Evolutionary conservation across 2,329 filamentous ascomycete species (phyloP).

Genomic region (Rhynchosporium secalis): DNA sequence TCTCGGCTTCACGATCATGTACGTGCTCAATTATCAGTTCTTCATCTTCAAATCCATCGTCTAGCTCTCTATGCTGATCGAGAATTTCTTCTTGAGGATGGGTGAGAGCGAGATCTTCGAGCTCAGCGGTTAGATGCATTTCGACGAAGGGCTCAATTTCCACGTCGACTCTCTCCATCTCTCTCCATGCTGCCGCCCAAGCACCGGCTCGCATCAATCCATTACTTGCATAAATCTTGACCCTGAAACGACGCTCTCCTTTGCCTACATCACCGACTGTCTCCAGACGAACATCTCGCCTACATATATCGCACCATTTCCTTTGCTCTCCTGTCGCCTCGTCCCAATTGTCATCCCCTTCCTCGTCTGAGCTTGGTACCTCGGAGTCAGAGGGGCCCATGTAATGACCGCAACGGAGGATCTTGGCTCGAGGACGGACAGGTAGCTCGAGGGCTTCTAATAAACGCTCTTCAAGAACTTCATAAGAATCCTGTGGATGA

Average conservation of each 20-base stretch:
- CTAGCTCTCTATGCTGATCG: slow-evolving; percentile 17
- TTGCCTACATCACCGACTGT: slow-evolving; percentile 26
- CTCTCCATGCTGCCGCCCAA: slow-evolving; percentile 91
- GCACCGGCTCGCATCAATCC: slow-evolving; percentile 89
- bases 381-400: slow-evolving; percentile 50
- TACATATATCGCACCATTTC: slow-evolving; percentile 40
- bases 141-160: slow-evolving; percentile 79
- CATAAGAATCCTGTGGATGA: slow-evolving; percentile 78
- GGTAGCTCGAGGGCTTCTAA: slow-evolving; percentile 74
- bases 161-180: slow-evolving; percentile 98
- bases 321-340: slow-evolving; percentile 19
- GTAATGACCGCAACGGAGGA: slow-evolving; percentile 77
- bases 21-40: slow-evolving; percentile 25
- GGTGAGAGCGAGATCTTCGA: slow-evolving; percentile 53
- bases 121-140: slow-evolving; percentile 55
- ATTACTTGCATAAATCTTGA: slow-evolving; percentile 93
- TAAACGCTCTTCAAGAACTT: slow-evolving; percentile 74
- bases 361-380: slow-evolving; percentile 36
- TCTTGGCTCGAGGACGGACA: slow-evolving; percentile 61
- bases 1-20: slow-evolving; percentile 23
- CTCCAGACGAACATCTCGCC: slow-evolving; percentile 37
- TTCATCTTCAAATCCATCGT: slow-evolving; percentile 33
- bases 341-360: slow-evolving; percentile 22
- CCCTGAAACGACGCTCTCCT: slow-evolving; percentile 57
- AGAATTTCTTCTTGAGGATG: slow-evolving; percentile 10